A percentile compares a stretch with the other conserved stretches of the same genome.
phyloP scores from a whole-genome alignment of 805 yeast genomes.

The Saccharomycopsis sp. region DNA sequence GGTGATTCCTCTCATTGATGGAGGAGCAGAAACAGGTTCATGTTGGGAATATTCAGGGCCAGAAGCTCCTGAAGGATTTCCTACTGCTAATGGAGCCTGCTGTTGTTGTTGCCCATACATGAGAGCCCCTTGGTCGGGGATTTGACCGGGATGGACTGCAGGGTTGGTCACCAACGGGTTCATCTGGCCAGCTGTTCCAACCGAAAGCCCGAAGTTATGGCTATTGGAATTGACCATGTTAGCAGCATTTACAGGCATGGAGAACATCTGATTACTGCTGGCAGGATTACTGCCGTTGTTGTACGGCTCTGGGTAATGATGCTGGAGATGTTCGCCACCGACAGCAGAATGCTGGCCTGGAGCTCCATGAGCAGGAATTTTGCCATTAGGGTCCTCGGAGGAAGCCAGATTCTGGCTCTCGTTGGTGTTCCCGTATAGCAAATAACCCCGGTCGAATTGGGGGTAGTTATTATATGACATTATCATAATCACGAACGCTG shows the following conservation, averaged over 20 bases:
- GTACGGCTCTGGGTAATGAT: background rate
- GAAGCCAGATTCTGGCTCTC: background rate
- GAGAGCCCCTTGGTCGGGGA: background rate
- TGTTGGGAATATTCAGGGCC: background rate
- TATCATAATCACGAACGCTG: background rate
- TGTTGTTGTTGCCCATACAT: background rate
- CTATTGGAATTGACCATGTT: background rate
- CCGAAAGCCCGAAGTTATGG: background rate
- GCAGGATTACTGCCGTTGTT: background rate
- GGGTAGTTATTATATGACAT: constrained; percentile 2
- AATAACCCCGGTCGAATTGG: constrained; percentile 1
- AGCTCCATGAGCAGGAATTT: background rate
- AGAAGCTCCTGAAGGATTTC: background rate
- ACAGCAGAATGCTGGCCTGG: background rate
- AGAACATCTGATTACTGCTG: background rate
- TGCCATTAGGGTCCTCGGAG: background rate
- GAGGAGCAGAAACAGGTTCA: background rate
- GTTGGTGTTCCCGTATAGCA: background rate
- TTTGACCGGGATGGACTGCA: background rate
- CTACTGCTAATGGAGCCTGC: background rate
- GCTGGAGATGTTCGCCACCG: background rate
- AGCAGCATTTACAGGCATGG: background rate
- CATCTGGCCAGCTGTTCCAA: background rate
- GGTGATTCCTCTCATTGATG: constrained; percentile 15
- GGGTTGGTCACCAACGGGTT: background rate